These are phyloP conservation scores for Setaria italica DNA, from an alignment of 202 grass and related monocot genomes.

Conservation along the genomic window DNA sequence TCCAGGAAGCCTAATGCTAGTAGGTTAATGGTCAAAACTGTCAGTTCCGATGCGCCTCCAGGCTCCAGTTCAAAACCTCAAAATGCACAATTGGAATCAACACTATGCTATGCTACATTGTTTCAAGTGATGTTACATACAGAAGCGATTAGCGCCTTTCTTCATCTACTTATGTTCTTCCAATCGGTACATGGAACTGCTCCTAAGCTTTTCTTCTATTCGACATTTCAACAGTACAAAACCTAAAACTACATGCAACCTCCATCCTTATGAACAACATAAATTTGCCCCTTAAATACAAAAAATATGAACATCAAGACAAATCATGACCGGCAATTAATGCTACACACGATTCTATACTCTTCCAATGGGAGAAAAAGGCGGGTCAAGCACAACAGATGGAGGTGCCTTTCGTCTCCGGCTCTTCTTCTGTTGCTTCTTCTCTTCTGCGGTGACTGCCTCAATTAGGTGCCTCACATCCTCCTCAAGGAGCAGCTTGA, in stretches of 20 bases:
- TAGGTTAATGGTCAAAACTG: slow-evolving; percentile 9
- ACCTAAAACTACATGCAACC: slow-evolving; percentile 33
- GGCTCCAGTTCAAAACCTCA: slow-evolving; percentile 27
- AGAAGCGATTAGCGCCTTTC: slow-evolving; percentile 14
- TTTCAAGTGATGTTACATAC: slow-evolving; percentile 1
- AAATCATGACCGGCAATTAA: slow-evolving; percentile 14
- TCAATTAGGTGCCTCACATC: slow-evolving; percentile 82
- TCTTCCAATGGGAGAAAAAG: slow-evolving; percentile 87
- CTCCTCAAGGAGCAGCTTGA: slow-evolving; percentile 83
- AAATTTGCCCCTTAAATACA: slow-evolving; percentile 32
- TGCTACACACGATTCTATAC: slow-evolving; percentile 47
- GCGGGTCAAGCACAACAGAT: slow-evolving; percentile 60
- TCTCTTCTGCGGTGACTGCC: slow-evolving; percentile 79
- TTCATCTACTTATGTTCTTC: slow-evolving; percentile 42
- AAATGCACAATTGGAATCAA: slow-evolving; percentile 3
- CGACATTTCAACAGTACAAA: slow-evolving; percentile 28
- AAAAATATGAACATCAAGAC: slow-evolving; percentile 45
- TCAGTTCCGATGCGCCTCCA: slow-evolving; percentile 23
- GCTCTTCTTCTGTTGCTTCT: slow-evolving; percentile 60
- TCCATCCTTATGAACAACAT: slow-evolving; percentile 50
- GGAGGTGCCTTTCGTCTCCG: slow-evolving; percentile 57
- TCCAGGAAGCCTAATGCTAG: slow-evolving; percentile 2
- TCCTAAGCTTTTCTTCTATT: slow-evolving; percentile 39
- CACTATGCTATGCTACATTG: background rate
- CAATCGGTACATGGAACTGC: slow-evolving; percentile 24